Conservation (phyloP, 345 rosid species). For the Melaleuca quinquenervia region DNA sequence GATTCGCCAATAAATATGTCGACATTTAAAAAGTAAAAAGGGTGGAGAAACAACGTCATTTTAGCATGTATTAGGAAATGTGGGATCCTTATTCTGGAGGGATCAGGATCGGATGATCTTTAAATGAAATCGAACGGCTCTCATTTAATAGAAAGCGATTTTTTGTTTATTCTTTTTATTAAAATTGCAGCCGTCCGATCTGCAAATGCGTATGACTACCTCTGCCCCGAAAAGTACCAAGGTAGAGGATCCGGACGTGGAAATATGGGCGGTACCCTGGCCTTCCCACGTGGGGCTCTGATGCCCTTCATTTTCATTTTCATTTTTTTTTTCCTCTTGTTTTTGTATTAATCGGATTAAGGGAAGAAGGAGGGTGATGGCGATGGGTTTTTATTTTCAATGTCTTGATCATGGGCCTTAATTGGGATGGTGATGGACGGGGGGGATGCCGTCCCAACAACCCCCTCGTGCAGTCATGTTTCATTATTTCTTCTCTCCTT, state of each 20-base stretch:
- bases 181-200: too few relatives aligned
- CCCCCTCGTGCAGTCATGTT: not conserved
- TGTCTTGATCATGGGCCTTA: not conserved
- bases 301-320: too few relatives aligned
- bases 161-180: too few relatives aligned
- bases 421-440: not conserved
- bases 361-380: not conserved
- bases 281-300: not conserved
- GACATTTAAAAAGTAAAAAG: too few relatives aligned
- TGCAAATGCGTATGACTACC: too few relatives aligned
- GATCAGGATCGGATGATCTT: too few relatives aligned
- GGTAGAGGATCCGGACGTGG: too few relatives aligned
- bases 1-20: not conserved
- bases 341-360: not conserved
- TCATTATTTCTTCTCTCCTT: not conserved
- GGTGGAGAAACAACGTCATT: not conserved
- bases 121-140: too few relatives aligned
- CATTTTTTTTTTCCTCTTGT: not conserved
- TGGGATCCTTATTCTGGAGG: too few relatives aligned
- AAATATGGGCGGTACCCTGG: not conserved
- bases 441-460: not conserved
- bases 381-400: not conserved
- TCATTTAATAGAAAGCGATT: too few relatives aligned
- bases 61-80: not conserved
- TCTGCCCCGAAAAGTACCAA: too few relatives aligned